Evolutionary conservation across 1,139 yeast genomes (phyloP), one percentile per base, ranked within the genome.

Genomic region (Blastobotrys raffinosifermentans): DNA sequence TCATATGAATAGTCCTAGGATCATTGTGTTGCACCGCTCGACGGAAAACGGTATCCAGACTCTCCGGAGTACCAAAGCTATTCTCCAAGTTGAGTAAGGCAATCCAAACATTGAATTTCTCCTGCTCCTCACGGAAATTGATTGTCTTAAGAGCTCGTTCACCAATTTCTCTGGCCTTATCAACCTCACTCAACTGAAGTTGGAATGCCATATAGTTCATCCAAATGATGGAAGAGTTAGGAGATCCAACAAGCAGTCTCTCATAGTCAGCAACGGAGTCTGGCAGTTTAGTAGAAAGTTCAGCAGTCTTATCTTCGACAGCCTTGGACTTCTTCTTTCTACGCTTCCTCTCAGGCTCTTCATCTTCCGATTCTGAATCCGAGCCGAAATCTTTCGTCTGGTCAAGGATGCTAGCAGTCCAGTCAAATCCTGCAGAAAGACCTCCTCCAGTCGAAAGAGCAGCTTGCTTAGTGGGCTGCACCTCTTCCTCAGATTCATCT

Each of bases 191-290:
- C 48, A 91, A 70, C 61, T 89, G 96, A 49, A 91, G 72, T 64
- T 87, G 95, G 82, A 89, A 91, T 2, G 97, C 91, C 96, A 93
- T 91, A 63, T 84, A 91, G 63, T 89, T 86, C 86, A 91, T 89
- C 98, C 98, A 91, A 48, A 87, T 66, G 35, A 89, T 75, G 1
- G 98, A 89, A 2, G 96, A 85, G 66, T 86, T 83, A 39, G 98
- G 97, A 55, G 83, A 82, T 56, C 96, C 94, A 43, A 91, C 74
- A 39, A 91, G 71, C 48, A 91, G 67, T 54, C 98, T 77, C 63
- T 91, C 99, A 56, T 86, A 91, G 63, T 91, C 99, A 40, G 79
- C 67, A 33, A 79, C 81, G 38, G 96, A 86, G 61, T 89, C 94
- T 26, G 98, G 98, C 9, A 91, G 83, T 54, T 89, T 73, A 17